phyloP scores from a whole-genome alignment of 2,329 filamentous ascomycete genomes.

The Fusarium solani-melongenae region DNA sequence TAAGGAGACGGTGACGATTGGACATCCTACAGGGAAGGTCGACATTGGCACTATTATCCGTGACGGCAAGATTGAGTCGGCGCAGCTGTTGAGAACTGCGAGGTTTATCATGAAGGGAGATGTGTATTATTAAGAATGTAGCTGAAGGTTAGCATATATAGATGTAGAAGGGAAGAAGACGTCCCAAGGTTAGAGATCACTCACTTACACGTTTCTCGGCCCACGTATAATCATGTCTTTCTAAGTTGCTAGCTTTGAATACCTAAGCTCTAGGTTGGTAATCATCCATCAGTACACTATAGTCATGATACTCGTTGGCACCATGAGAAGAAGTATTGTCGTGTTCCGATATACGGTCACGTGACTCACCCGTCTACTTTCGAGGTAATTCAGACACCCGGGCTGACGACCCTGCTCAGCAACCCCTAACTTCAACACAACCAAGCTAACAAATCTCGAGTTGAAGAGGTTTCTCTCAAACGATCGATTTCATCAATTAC shows the following conservation, averaged over 20 bases:
- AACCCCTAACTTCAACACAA: not conserved
- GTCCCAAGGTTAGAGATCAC: not conserved
- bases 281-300: not conserved
- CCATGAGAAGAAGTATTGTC: not conserved
- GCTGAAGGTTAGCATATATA: not conserved
- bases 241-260: not conserved
- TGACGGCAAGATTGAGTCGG: constrained; percentile 55
- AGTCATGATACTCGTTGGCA: not conserved
- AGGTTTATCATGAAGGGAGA: constrained; percentile 62
- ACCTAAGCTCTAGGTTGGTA: accelerated
- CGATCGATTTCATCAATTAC: not conserved
- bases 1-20: constrained; percentile 52
- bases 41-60: constrained; percentile 57
- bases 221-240: not conserved
- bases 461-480: not conserved
- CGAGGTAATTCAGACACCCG: not conserved
- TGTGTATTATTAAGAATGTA: constrained; percentile 53
- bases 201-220: not conserved
- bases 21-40: constrained; percentile 59
- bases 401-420: not conserved
- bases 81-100: constrained; percentile 59
- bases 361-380: not conserved
- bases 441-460: not conserved
- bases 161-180: not conserved
- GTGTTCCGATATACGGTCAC: not conserved